A percentile compares a stretch with the other conserved stretches of the same genome.
Conservation (phyloP, 306 rosid species). For the Canavalia ensiformis region DNA sequence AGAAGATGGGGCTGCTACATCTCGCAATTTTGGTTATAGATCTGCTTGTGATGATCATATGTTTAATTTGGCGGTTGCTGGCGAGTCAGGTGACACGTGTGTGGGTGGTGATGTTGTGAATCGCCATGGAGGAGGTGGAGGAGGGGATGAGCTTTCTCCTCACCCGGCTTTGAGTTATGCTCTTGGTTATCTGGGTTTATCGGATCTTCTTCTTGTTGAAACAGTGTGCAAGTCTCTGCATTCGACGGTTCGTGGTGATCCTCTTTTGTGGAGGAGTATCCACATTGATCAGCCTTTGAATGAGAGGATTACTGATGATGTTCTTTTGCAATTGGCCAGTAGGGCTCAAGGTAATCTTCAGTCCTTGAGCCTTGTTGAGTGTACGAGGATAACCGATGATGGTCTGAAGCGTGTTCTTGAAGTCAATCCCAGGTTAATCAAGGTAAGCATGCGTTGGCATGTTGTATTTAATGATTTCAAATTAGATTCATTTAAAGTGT, state of each 20-base stretch:
- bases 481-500: constrained; percentile 31
- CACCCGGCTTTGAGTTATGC: constrained; percentile 64
- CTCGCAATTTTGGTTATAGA: constrained; percentile 50
- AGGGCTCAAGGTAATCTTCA: constrained; percentile 81
- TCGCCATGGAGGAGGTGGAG: background rate
- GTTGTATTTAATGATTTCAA: constrained; percentile 26
- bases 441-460: constrained; percentile 60
- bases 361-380: constrained; percentile 84
- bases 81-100: constrained; percentile 42
- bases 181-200: constrained; percentile 69
- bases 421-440: constrained; percentile 74
- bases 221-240: constrained; percentile 73
- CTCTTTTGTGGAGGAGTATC: constrained; percentile 81
- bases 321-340: constrained; percentile 70
- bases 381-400: constrained; percentile 86
- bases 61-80: constrained; percentile 31
- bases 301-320: constrained; percentile 86
- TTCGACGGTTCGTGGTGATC: constrained; percentile 65
- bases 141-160: constrained; percentile 55
- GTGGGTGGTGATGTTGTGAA: constrained; percentile 38
- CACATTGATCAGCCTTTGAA: constrained; percentile 80
- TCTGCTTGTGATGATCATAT: constrained; percentile 49
- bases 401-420: constrained; percentile 82
- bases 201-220: constrained; percentile 77
- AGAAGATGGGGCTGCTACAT: constrained; percentile 47